These are phyloP conservation scores for Taxillus chinensis DNA, from an alignment of 164 flowering plant species.

Conservation along the genomic window DNA sequence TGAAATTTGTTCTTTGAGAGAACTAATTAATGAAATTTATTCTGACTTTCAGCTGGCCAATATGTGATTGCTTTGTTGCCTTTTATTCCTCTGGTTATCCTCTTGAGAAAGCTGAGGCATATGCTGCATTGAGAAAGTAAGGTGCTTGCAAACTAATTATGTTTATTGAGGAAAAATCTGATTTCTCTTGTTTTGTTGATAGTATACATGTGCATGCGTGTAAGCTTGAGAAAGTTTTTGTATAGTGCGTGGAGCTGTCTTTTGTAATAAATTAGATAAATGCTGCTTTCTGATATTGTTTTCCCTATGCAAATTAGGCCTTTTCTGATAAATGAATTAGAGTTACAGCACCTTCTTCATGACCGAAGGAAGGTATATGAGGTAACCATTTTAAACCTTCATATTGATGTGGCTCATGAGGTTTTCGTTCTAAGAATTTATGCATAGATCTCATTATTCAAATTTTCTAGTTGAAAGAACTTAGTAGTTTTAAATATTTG, in stretches of 20 bases:
- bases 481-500: no score
- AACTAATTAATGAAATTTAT: slow-evolving; percentile 6
- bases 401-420: neutral
- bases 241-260: neutral
- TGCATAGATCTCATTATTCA: no score
- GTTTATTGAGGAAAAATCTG: neutral
- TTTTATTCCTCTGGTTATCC: slow-evolving; percentile 98
- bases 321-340: slow-evolving; percentile 83
- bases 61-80: slow-evolving; percentile 95
- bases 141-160: slow-evolving; percentile 12
- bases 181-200: neutral
- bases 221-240: neutral
- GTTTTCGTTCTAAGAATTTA: neutral
- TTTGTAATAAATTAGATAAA: no score
- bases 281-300: neutral
- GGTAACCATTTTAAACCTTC: slow-evolving; percentile 28
- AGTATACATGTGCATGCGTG: neutral
- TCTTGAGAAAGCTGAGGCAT: slow-evolving; percentile 84
- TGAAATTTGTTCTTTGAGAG: neutral
- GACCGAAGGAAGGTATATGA: slow-evolving; percentile 97
- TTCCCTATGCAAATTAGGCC: slow-evolving; percentile 45
- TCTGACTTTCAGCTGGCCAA: slow-evolving; percentile 76
- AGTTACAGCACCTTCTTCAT: slow-evolving; percentile 87
- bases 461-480: no score
- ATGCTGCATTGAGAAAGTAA: slow-evolving; percentile 85